These are phyloP conservation scores for Cladophialophora bantiana DNA, from an alignment of 2,329 filamentous ascomycete species.

Conservation along the genomic window DNA sequence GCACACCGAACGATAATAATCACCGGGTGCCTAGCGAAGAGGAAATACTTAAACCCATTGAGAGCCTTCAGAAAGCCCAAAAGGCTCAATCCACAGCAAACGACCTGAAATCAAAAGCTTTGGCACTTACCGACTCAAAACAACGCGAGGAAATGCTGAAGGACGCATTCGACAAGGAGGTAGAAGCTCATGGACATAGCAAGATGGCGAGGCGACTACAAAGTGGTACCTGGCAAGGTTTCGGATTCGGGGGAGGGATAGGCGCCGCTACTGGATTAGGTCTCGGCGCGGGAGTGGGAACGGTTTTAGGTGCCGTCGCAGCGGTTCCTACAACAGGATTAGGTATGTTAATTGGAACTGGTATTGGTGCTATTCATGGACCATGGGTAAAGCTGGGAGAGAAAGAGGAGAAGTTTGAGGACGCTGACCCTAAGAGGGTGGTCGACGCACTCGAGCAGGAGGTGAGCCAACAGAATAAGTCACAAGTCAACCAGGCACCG, in stretches of 20 bases:
- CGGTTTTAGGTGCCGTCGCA: constrained; percentile 28
- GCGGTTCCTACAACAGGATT: constrained; percentile 31
- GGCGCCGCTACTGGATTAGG: constrained; percentile 34
- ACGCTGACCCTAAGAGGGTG: constrained; percentile 31
- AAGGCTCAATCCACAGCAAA: constrained; percentile 34
- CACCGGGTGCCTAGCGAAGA: constrained; percentile 21
- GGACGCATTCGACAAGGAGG: constrained; percentile 36
- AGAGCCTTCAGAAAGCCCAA: constrained; percentile 31
- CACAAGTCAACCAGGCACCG: background rate
- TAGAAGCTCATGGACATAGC: constrained; percentile 35
- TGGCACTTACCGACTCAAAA: constrained; percentile 29
- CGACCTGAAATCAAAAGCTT: constrained; percentile 31
- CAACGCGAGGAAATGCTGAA: constrained; percentile 31
- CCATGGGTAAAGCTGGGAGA: constrained; percentile 35
- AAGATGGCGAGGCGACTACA: constrained; percentile 36
- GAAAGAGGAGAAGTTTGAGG: constrained; percentile 35
- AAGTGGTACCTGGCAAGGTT: constrained; percentile 32
- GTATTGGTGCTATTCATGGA: constrained; percentile 32
- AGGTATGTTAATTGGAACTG: constrained; percentile 32
- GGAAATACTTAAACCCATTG: constrained; percentile 31
- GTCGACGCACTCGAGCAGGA: constrained; percentile 32
- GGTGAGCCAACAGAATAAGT: constrained; percentile 5
- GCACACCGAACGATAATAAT: background rate
- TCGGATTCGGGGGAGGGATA: constrained; percentile 34
- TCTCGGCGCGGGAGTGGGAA: constrained; percentile 30